Evolutionary conservation across 192 early-diverging fungal genomes (phyloP).

Genomic region (Thamnidium elegans): DNA sequence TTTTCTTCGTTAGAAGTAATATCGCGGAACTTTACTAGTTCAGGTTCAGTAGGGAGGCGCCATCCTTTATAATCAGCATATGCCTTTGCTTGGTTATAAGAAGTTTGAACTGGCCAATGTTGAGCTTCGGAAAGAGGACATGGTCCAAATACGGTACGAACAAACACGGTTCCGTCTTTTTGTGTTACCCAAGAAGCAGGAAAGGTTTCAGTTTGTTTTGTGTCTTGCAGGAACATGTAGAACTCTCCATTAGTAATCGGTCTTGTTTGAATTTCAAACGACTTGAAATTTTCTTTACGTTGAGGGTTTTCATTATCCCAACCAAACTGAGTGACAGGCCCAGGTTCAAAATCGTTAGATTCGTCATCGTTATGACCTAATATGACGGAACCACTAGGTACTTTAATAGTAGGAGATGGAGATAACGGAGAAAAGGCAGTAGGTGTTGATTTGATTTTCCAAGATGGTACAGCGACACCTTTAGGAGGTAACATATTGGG

Average conservation of each 20-base stretch:
- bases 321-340: slow-evolving; percentile 53
- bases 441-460: not conserved
- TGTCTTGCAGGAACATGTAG: slow-evolving; percentile 46
- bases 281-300: slow-evolving; percentile 25
- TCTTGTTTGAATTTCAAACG: slow-evolving; percentile 69
- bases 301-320: slow-evolving; percentile 90
- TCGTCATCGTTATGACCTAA: slow-evolving; percentile 70
- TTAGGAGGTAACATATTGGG: slow-evolving; percentile 47
- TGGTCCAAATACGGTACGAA: slow-evolving; percentile 69
- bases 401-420: not conserved
- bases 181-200: slow-evolving; percentile 56
- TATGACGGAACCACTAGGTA: slow-evolving; percentile 17
- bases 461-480: slow-evolving; percentile 37
- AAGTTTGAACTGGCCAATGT: slow-evolving; percentile 74
- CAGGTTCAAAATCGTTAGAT: not conserved
- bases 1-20: slow-evolving; percentile 27
- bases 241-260: slow-evolving; percentile 85
- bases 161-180: slow-evolving; percentile 21
- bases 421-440: not conserved
- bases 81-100: slow-evolving; percentile 61
- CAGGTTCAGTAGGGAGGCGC: slow-evolving; percentile 76
- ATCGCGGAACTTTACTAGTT: slow-evolving; percentile 50
- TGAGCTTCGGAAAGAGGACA: slow-evolving; percentile 47
- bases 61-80: slow-evolving; percentile 62
- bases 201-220: slow-evolving; percentile 9